A percentile compares a stretch with the other conserved stretches of the same genome.
Conservation (phyloP, 306 rosid genomes). For the Malus sieversii region DNA sequence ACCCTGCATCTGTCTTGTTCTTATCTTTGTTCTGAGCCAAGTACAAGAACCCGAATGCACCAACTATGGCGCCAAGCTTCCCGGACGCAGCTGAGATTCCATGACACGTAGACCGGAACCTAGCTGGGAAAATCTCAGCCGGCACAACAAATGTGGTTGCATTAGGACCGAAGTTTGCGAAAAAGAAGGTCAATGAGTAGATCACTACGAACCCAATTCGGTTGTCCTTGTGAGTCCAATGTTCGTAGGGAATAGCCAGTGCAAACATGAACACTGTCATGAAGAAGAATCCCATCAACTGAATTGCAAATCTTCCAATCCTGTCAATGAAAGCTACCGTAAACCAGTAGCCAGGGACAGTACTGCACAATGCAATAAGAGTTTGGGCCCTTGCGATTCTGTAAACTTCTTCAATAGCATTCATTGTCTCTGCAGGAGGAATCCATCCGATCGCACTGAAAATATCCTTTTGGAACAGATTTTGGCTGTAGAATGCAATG, state of each 20-base stretch:
- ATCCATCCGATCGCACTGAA: slow-evolving; percentile 75
- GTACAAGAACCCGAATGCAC: slow-evolving; percentile 74
- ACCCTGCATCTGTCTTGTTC: slow-evolving; percentile 56
- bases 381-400: slow-evolving; percentile 65
- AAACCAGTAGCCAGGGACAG: slow-evolving; percentile 86
- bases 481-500: slow-evolving; percentile 64
- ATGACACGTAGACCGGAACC: slow-evolving; percentile 69
- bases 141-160: slow-evolving; percentile 77
- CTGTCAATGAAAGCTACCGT: slow-evolving; percentile 60
- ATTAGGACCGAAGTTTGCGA: slow-evolving; percentile 73
- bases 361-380: slow-evolving; percentile 60
- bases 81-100: slow-evolving; percentile 66
- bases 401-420: slow-evolving; percentile 58
- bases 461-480: slow-evolving; percentile 72
- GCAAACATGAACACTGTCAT: slow-evolving; percentile 76
- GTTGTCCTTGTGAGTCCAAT: slow-evolving; percentile 53
- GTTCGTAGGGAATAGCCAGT: slow-evolving; percentile 67
- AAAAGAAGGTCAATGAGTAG: slow-evolving; percentile 65
- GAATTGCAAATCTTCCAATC: slow-evolving; percentile 63
- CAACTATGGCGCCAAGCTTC: slow-evolving; percentile 70
- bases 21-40: slow-evolving; percentile 57
- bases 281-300: slow-evolving; percentile 74
- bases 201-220: slow-evolving; percentile 49
- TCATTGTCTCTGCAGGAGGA: slow-evolving; percentile 53
- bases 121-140: slow-evolving; percentile 72